Evolutionary conservation across 2,329 filamentous ascomycete species (phyloP).

Genomic region (Ophiostoma australiae): DNA sequence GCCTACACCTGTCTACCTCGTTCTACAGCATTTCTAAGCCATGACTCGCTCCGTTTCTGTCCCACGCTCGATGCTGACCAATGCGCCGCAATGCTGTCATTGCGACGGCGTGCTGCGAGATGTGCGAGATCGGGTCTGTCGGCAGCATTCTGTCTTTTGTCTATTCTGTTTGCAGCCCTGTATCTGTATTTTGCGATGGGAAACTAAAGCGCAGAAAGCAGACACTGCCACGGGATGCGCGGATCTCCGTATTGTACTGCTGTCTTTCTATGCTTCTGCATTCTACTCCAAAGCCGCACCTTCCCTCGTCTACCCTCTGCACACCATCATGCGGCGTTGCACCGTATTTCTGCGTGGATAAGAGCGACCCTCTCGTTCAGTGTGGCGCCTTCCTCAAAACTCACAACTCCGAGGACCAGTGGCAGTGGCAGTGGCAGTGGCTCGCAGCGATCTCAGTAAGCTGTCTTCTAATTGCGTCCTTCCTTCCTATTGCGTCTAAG

Average conservation of each 20-base stretch:
- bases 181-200: background rate
- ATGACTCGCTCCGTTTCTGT: slow-evolving; percentile 3
- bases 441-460: slow-evolving; percentile 15
- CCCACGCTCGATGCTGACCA: slow-evolving; percentile 19
- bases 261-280: background rate
- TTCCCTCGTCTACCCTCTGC: slow-evolving; percentile 5
- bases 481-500: slow-evolving; percentile 17
- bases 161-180: background rate
- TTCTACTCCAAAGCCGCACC: background rate
- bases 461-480: background rate
- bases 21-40: background rate
- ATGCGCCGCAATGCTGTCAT: slow-evolving; percentile 7
- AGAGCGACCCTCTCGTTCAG: slow-evolving; percentile 18
- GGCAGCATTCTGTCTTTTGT: background rate
- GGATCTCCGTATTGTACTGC: slow-evolving; percentile 16
- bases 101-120: slow-evolving; percentile 4
- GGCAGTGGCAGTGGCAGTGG: background rate
- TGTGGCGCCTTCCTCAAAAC: background rate
- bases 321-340: background rate
- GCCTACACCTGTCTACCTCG: no score
- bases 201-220: no score
- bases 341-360: slow-evolving; percentile 22
- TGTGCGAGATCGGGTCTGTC: slow-evolving; percentile 22
- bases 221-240: slow-evolving; percentile 17
- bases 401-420: background rate